Evolutionary conservation across 768 basidiomycete genomes (phyloP).

Genomic region (Mycena venus): DNA sequence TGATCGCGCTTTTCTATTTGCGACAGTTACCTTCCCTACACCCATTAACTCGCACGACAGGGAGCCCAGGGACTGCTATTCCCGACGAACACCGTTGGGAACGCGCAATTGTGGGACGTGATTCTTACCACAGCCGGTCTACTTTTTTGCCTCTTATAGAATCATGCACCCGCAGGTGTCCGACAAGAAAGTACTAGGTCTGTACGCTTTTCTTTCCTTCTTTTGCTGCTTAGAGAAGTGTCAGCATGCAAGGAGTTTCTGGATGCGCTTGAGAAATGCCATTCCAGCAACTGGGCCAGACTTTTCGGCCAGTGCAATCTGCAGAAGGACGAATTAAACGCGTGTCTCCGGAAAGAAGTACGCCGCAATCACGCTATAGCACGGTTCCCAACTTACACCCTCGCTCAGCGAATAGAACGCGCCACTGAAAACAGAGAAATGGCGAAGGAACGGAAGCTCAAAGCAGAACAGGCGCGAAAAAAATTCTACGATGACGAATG

Average conservation of each 20-base stretch:
- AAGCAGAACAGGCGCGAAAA: constrained; percentile 70
- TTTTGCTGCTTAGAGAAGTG: constrained; percentile 13
- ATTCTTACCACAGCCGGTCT: constrained; percentile 5
- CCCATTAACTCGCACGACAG: background rate
- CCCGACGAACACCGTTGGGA: background rate
- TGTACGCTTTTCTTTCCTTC: constrained; percentile 31
- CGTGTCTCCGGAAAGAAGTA: constrained; percentile 82
- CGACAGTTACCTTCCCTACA: background rate
- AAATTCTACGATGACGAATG: constrained; percentile 69
- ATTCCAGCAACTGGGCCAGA: constrained; percentile 71
- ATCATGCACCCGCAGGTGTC: constrained; percentile 81
- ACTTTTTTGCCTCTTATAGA: constrained; percentile 7
- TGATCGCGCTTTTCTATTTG: constrained; percentile 1
- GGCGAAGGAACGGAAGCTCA: constrained; percentile 69
- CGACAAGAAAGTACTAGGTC: constrained; percentile 69
- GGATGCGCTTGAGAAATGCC: constrained; percentile 80
- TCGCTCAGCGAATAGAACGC: constrained; percentile 67
- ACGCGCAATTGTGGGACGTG: background rate
- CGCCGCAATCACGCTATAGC: constrained; percentile 26
- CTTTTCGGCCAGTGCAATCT: constrained; percentile 79
- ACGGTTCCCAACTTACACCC: constrained; percentile 3
- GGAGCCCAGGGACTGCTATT: constrained; percentile 1
- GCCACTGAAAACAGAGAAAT: constrained; percentile 70
- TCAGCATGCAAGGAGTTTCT: constrained; percentile 84
- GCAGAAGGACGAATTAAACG: constrained; percentile 76